phyloP scores from a whole-genome alignment of 352 stramenopile genomes.

The Phytophthora podocarpi region DNA sequence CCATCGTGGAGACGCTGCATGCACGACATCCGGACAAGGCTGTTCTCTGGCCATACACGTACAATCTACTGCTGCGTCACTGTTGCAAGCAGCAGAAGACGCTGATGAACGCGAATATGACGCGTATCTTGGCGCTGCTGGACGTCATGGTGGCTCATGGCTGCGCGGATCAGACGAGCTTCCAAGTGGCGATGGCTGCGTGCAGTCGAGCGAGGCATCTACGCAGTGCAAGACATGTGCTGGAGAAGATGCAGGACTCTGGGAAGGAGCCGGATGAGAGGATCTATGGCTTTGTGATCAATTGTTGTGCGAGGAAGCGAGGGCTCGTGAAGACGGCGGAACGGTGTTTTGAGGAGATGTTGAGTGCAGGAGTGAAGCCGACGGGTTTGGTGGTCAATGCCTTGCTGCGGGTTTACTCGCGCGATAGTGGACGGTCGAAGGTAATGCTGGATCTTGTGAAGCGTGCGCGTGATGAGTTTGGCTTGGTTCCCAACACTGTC shows the following conservation, averaged over 20 bases:
- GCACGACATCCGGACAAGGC: conserved; percentile 19
- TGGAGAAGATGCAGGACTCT: conserved; percentile 49
- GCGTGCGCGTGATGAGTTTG: conserved; percentile 40
- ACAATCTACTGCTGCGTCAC: conserved; percentile 63
- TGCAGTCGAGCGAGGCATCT: conserved; percentile 59
- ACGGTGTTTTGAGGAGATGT: conserved; percentile 52
- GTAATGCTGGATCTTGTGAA: conserved; percentile 38
- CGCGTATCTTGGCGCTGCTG: conserved; percentile 53
- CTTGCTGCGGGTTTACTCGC: conserved; percentile 66
- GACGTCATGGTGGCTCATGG: conserved; percentile 51
- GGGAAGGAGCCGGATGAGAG: conserved; percentile 38
- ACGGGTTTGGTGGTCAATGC: conserved; percentile 56
- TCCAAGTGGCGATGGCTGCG: conserved; percentile 73
- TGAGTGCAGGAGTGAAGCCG: conserved; percentile 40
- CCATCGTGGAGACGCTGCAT: conserved; percentile 34
- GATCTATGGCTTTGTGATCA: conserved; percentile 68
- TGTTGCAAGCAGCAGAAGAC: conserved; percentile 46
- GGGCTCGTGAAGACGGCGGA: conserved; percentile 42
- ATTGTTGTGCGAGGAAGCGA: conserved; percentile 56
- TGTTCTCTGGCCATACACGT: conserved; percentile 49
- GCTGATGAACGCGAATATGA: conserved; percentile 36
- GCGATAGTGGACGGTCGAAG: conserved; percentile 38
- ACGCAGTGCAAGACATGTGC: conserved; percentile 37
- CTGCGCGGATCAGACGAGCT: conserved; percentile 52
- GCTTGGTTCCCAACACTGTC: conserved; percentile 42